These are phyloP conservation scores for Curvularia sp. DNA, from an alignment of 2,329 filamentous ascomycete genomes.

Conservation along the genomic window DNA sequence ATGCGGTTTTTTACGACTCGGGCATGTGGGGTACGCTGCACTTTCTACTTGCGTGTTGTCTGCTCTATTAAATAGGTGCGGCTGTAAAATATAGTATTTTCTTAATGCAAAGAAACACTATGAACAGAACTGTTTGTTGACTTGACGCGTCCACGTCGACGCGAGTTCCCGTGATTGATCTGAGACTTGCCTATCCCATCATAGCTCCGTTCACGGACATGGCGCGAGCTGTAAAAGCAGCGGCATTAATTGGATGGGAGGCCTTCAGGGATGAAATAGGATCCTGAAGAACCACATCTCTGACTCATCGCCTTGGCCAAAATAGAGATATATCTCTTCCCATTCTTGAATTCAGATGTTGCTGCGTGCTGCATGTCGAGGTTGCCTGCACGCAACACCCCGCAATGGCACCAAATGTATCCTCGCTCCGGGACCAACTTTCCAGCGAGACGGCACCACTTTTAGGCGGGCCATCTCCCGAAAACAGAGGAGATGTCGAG, in stretches of 20 bases:
- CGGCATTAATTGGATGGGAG: not conserved
- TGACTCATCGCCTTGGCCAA: not conserved
- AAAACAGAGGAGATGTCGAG: conserved; percentile 45
- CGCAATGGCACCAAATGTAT: conserved; percentile 11
- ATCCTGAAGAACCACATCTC: not conserved
- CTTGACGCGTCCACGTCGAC: not conserved
- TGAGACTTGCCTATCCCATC: conserved; percentile 5
- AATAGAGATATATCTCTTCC: not conserved
- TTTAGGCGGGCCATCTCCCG: conserved; percentile 40
- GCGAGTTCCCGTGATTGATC: conserved; percentile 1
- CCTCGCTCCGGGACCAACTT: not conserved
- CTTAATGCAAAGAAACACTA: not conserved
- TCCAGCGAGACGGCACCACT: conserved; percentile 56
- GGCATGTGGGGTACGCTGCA: not conserved
- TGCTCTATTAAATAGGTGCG: not conserved
- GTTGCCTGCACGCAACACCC: conserved; percentile 5
- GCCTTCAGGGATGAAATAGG: not conserved
- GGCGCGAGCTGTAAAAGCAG: not conserved
- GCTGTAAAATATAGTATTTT: not conserved
- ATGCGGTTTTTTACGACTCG: conserved; percentile 1
- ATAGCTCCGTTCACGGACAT: conserved; percentile 7
- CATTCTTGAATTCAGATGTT: not conserved
- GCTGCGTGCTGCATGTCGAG: not conserved
- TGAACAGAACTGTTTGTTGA: not conserved
- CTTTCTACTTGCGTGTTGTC: not conserved